These are phyloP conservation scores for Liquidambar formosana DNA, from an alignment of 164 flowering plant species.

Conservation along the genomic window DNA sequence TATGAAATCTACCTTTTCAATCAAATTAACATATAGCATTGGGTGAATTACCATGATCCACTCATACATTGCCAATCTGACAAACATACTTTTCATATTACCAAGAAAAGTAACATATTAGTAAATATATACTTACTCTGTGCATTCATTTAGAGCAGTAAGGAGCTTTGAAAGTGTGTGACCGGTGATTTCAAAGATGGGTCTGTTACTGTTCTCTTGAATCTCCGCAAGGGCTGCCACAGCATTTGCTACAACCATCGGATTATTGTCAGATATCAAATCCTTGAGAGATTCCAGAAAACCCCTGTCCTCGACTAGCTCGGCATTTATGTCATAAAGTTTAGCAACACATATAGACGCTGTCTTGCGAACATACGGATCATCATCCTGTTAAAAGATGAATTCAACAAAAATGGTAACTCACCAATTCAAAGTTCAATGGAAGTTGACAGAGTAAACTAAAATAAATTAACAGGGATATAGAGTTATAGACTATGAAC, in stretches of 20 bases:
- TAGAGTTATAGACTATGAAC: background rate
- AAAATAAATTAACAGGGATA: background rate
- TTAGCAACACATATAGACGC: conserved; percentile 99
- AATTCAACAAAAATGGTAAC: conserved; percentile 5
- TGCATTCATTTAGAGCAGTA: conserved; percentile 97
- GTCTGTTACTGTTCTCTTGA: conserved; percentile 80
- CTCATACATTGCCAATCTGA: background rate
- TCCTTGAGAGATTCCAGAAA: conserved; percentile 94
- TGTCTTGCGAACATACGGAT: conserved; percentile 99
- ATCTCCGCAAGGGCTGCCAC: conserved; percentile 99
- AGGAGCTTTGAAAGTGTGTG: conserved; percentile 89
- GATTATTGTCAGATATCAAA: conserved; percentile 97
- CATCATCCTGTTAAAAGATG: conserved; percentile 80
- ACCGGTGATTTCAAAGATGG: conserved; percentile 91
- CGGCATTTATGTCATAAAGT: conserved; percentile 97
- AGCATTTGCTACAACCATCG: conserved; percentile 99
- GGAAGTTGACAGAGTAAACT: background rate
- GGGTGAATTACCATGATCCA: background rate
- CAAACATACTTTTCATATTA: background rate
- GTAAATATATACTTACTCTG: conserved; percentile 65
- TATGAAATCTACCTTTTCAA: background rate
- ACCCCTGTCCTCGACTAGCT: conserved; percentile 97
- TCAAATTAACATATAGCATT: background rate
- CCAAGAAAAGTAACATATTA: background rate
- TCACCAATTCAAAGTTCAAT: background rate